These are phyloP conservation scores for Barnettozyma vustinii DNA, from an alignment of 805 yeast species.

Conservation along the genomic window DNA sequence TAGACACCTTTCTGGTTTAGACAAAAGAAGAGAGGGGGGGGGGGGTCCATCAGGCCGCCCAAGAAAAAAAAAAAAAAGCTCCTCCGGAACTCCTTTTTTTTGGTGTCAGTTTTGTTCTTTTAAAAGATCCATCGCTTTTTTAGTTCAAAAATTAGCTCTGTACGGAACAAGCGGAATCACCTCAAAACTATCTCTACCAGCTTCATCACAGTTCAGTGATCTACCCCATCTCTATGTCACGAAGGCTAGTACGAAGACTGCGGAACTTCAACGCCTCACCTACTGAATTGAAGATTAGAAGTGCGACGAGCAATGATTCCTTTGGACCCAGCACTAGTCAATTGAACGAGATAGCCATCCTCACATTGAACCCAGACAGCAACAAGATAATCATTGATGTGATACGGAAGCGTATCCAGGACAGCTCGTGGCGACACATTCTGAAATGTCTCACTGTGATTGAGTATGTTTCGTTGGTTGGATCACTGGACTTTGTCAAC, in stretches of 20 bases:
- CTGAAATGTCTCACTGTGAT: slow-evolving; percentile 49
- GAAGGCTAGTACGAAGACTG: slow-evolving; percentile 28
- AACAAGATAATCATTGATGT: slow-evolving; percentile 33
- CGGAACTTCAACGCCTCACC: slow-evolving; percentile 25
- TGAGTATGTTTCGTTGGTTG: slow-evolving; percentile 46
- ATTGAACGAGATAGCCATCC: slow-evolving; percentile 43
- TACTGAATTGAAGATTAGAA: slow-evolving; percentile 32
- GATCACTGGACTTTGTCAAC: slow-evolving; percentile 42
- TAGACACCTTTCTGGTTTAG: background rate
- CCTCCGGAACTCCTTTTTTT: no score
- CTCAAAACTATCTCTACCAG: no score
- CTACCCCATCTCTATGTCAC: slow-evolving; percentile 14
- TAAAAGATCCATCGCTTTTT: no score
- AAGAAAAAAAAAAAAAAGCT: no score
- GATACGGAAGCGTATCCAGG: slow-evolving; percentile 36
- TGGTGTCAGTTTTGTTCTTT: no score
- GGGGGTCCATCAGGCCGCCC: no score
- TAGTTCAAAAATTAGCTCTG: no score
- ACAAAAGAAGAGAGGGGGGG: no score
- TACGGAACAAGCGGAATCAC: no score
- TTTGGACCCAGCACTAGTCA: slow-evolving; percentile 54
- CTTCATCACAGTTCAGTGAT: no score
- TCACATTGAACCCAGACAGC: slow-evolving; percentile 38
- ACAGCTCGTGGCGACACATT: slow-evolving; percentile 32
- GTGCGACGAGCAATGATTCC: slow-evolving; percentile 48